A percentile compares a stretch with the other conserved stretches of the same genome.
Conservation (phyloP, 2,329 filamentous ascomycete species). For the Aphanocladium album region DNA sequence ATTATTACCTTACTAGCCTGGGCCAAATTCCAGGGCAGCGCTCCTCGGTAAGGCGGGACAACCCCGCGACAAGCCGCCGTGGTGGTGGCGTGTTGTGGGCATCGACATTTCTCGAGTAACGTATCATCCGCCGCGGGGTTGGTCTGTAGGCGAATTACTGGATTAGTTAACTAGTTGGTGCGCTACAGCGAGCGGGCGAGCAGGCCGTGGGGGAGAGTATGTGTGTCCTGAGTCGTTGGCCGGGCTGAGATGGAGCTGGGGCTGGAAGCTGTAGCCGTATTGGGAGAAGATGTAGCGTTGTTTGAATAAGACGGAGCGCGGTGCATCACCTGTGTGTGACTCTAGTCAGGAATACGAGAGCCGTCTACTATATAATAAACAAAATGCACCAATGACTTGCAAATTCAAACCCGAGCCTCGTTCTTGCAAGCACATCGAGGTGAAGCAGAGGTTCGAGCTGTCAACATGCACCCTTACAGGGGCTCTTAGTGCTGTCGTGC, state of each 20-base stretch:
- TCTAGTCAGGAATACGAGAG: too few species aligned
- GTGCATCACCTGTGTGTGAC: too few species aligned
- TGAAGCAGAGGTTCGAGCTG: too few species aligned
- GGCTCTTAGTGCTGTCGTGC: not conserved
- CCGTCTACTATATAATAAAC: too few species aligned
- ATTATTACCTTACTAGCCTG: not conserved
- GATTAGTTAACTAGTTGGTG: conserved; percentile 1
- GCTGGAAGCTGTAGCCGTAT: not conserved
- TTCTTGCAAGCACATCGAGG: too few species aligned
- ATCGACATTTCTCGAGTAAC: not conserved
- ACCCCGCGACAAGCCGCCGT: not conserved
- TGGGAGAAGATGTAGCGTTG: not conserved
- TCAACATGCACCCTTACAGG: not conserved
- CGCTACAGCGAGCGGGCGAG: too few species aligned
- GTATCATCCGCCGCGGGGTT: conserved; percentile 9
- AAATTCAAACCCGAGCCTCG: too few species aligned
- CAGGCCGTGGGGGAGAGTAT: too few species aligned
- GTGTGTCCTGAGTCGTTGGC: not conserved
- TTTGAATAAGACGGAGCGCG: not conserved
- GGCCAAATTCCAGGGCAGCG: not conserved
- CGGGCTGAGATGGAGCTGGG: not conserved
- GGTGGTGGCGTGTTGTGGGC: not conserved
- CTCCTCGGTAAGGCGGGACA: conserved; percentile 1
- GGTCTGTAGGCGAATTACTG: not conserved
- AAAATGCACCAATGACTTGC: too few species aligned